Evolutionary conservation across 192 early-diverging fungal species (phyloP), one percentile per base, ranked within the genome.

Genomic region (Spizellomyces sp.): DNA sequence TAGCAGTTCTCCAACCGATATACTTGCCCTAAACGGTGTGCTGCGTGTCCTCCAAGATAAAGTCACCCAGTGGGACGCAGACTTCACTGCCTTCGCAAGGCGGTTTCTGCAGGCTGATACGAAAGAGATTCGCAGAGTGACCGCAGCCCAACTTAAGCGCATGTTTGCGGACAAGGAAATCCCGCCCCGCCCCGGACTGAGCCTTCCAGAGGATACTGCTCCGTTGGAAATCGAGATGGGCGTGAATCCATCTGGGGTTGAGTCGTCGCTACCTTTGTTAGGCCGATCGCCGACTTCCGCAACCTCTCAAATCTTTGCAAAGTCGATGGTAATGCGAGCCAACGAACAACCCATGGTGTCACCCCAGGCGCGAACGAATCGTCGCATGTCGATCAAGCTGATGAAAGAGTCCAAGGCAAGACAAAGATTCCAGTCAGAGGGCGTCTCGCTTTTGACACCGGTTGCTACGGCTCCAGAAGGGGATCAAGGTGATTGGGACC

Each of bases 31-130:
- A 27, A 95, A 92, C 62, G 81, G 85, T 41, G 93, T 94, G 9
- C 82, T 92, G 8, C 87, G 88, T 62, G 85, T 82, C 9, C 67
- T 99, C 27, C 89, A 93, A 68, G 88, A 89, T 57, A 93, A 93
- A 47, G 90, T 96, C 3, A 75, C 82, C 5, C 78, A 82, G 50
- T 99, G 95, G 95, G 92, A 98, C 64, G 67, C 84, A 64, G 92
- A 93, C 22, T 96, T 96, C 68, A 82, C 81, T 6, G 85, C 91
- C 58, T 87, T 99, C 46, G 91, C 87, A 4, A 77, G 91, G 46
- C 84, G 84, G 5, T 95, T 91, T 75, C 86, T 97, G 66, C 90
- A 93, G 66, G 83, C 91, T 0, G 95, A 98, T 57, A 58, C 69
- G 36, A 81, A 89, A 22, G 91, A 94, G 57, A 79, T 91, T n/a